Base-by-base conservation (phyloP, 2,329 filamentous ascomycete species). In the Penicillium sp. region DNA sequence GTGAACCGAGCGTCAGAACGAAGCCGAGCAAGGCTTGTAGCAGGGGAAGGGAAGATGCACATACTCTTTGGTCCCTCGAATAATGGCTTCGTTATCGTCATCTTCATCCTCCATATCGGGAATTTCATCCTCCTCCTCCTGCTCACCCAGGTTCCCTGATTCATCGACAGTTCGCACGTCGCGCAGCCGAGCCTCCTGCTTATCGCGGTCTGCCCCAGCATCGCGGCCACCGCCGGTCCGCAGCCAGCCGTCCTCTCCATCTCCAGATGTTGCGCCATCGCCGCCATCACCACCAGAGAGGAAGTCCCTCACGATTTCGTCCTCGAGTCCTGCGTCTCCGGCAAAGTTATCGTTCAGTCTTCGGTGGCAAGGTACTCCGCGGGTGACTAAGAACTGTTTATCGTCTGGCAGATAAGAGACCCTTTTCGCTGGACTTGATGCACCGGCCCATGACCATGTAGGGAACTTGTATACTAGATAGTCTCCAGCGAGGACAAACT, bases 401-500 rank as follows among this genome's bases (percentile, higher is more conserved):
- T 87, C 89, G 0, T 84, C 74, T 0, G 93, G 93, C 3, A 99
- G 82, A 67, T 95, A 88, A 57, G 78, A 76, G 47, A 88, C 88
- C 56, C 90, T 86, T 69, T 89, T 88, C 54, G 82, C 80, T 1
- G 85, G 81, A n/a, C 84, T 83, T 47, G 92, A 88, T 59, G 92
- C 91, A 63, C 93, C 89, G 58, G 87, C 84, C 93, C 93, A 99
- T 41, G 89, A 87, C 93, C 93, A 99, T 50, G 92, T 95, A 8
- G 92, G 93, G 74, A 99, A 99, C 77, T 96, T 97, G 83, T 95
- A 95, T 65, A 95, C 91, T 31, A 99, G 84, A 70, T 97, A 99
- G 76, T 99, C 93, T 62, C 93, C 93, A 3, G 93, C 93, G 3
- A 88, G 86, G 42, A 96, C 80, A 72, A 99, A 99, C 78, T 99